Base-by-base conservation (phyloP, 257 asterid genomes). In the Solanum tacnaense region DNA sequence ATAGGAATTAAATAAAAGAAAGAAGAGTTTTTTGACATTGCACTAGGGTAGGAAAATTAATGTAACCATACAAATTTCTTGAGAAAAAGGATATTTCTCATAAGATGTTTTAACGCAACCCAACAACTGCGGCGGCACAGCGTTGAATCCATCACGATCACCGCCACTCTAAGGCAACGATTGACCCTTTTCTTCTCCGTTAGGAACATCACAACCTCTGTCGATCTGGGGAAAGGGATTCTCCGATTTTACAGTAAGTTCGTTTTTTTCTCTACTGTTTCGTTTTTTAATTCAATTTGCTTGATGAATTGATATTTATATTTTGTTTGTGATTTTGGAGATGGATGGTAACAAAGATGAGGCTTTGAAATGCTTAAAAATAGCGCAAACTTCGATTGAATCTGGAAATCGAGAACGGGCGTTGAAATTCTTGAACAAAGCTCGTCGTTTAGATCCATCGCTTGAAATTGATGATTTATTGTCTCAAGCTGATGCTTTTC, bases 281-380 rank as follows among this genome's bases (percentile, higher is more conserved):
- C 23, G 9, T 7, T 52, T 52, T 52, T 70, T 65, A 4, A 31
- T 70, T 67, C 34, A 67, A 70, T 70, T 15, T 68, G 74, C 10
- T 18, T 52, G n/a, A 52, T 52, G 62, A 52, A 52, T 75, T 75
- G 68, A 60, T 60, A 60, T 60, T 21, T 32, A 10, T 21, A 1
- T 75, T 36, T 25, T 23, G 8, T 38, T 38, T 36, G 2, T 3
- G 1, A 23, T 38, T 38, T 36, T 38, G 49, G 32, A 75, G 32
- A 97, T 97, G 99, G 99, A 97, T 86, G 99, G 99, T 65, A 97
- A 97, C 90, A 97, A 97, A 92, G 99, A 97, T 82, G 99, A 97
- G 90, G 99, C 99, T n/a, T 58, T 94, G 76, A 97, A 93, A 89
- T 97, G 99, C 91, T 86, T 96, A 91, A 87, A 92, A 87, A 96